phyloP scores from a whole-genome alignment of 2,329 filamentous ascomycete genomes.

The Fusarium liriodendri region DNA sequence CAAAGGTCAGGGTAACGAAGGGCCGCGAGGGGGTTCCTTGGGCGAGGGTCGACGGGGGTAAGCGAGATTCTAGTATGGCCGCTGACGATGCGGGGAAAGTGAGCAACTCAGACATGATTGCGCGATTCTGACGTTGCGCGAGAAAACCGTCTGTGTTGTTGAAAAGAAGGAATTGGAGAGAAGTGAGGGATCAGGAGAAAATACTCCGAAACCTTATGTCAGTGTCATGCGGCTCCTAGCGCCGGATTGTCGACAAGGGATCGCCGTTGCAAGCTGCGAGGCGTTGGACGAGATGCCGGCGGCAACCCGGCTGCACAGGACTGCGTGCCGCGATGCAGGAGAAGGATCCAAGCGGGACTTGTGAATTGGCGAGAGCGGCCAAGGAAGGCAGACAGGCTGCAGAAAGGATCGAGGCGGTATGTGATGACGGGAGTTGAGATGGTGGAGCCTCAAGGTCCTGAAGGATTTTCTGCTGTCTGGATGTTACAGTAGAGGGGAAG shows the following conservation, averaged over 20 bases:
- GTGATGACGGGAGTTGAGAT: neutral
- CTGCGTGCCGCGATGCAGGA: slow-evolving; percentile 2
- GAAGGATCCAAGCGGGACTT: slow-evolving; percentile 2
- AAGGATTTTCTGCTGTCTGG: slow-evolving; percentile 2
- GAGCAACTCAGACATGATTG: slow-evolving; percentile 50
- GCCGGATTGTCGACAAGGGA: neutral
- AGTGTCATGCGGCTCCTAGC: slow-evolving; percentile 1
- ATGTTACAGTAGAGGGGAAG: slow-evolving; percentile 4
- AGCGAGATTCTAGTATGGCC: slow-evolving; percentile 47
- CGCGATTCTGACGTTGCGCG: neutral
- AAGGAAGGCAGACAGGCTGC: neutral
- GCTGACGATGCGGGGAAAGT: slow-evolving; percentile 48
- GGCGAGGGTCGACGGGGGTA: slow-evolving; percentile 40
- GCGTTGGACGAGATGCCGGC: slow-evolving; percentile 21
- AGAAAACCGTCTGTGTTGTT: neutral
- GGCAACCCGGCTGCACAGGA: slow-evolving; percentile 19
- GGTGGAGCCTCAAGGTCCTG: neutral
- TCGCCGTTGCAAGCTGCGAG: slow-evolving; percentile 7
- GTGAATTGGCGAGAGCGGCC: neutral
- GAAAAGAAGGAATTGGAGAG: neutral
- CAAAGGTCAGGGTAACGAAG: slow-evolving; percentile 87
- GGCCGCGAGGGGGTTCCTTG: slow-evolving; percentile 41
- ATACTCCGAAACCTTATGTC: neutral
- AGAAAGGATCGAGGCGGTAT: neutral
- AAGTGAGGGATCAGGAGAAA: neutral